Evolutionary conservation across 805 yeast genomes (phyloP).

Genomic region (Blastobotrys mokoenaii): DNA sequence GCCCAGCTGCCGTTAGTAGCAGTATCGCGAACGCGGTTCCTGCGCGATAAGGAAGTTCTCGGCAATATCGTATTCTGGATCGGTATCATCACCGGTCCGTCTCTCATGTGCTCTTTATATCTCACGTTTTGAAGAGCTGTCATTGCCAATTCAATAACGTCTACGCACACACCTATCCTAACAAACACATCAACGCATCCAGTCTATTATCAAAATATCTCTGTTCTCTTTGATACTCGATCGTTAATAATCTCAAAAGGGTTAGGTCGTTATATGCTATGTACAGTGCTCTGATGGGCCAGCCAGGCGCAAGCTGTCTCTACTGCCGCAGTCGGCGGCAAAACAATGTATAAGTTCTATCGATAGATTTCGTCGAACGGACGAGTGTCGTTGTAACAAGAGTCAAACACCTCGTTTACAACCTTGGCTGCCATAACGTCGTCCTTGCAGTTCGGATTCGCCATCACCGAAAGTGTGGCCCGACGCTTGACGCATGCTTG

Average conservation of each 20-base stretch:
- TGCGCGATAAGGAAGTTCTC: slow-evolving; percentile 32
- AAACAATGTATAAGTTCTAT: slow-evolving; percentile 22
- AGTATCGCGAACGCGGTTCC: slow-evolving; percentile 48
- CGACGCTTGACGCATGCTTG: slow-evolving; percentile 87
- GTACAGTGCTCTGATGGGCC: no score
- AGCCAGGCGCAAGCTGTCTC: no score
- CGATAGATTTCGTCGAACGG: slow-evolving; percentile 91
- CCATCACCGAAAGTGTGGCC: slow-evolving; percentile 75
- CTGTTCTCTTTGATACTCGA: no score
- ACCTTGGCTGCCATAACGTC: slow-evolving; percentile 66
- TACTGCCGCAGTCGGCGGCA: no score
- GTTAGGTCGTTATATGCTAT: no score
- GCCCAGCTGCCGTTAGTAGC: slow-evolving; percentile 73
- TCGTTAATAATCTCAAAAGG: no score
- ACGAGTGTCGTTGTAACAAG: slow-evolving; percentile 90
- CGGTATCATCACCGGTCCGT: slow-evolving; percentile 85
- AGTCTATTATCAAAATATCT: no score
- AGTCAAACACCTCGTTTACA: slow-evolving; percentile 83
- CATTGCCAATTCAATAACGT: no score
- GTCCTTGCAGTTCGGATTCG: slow-evolving; percentile 74
- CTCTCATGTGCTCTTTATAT: slow-evolving; percentile 77
- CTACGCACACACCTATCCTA: no score
- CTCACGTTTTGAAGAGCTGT: slow-evolving; percentile 48
- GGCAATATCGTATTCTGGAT: slow-evolving; percentile 87
- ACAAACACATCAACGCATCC: no score